Percentiles rank a stretch among this genome's conserved stretches.
phyloP scores from a whole-genome alignment of 306 rosid species.

The Ochetophila trinervis region DNA sequence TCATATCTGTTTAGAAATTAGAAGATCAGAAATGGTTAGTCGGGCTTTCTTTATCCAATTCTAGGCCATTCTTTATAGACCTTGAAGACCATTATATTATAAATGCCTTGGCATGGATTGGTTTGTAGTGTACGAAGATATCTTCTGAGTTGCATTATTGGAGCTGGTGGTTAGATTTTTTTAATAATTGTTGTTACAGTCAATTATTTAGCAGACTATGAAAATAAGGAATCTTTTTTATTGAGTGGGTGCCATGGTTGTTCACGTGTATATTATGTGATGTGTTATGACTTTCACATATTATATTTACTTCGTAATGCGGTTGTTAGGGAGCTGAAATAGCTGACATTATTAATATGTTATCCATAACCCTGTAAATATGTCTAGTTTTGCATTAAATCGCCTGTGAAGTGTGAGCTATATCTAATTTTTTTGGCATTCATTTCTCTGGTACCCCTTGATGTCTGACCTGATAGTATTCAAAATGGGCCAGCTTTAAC shows the following conservation, averaged over 20 bases:
- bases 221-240: slow-evolving; percentile 8
- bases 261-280: slow-evolving; percentile 26
- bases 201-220: slow-evolving; percentile 7
- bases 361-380: neutral
- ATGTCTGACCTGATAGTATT: slow-evolving; percentile 7
- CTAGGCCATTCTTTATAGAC: slow-evolving; percentile 6
- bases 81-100: neutral
- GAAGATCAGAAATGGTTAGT: neutral
- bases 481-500: neutral
- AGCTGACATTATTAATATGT: slow-evolving; percentile 4
- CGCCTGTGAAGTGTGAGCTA: neutral
- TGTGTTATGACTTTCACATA: slow-evolving; percentile 13
- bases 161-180: slow-evolving; percentile 3
- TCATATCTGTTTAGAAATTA: neutral
- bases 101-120: neutral
- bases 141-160: slow-evolving; percentile 17
- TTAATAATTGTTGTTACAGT: slow-evolving; percentile 2
- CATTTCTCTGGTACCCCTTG: slow-evolving; percentile 6
- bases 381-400: slow-evolving; percentile 4
- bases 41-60: neutral
- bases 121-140: neutral
- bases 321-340: slow-evolving; percentile 12
- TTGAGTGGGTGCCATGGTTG: slow-evolving; percentile 16
- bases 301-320: slow-evolving; percentile 10
- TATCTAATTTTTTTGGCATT: slow-evolving; percentile 8